A percentile compares a stretch with the other conserved stretches of the same genome.
Evolutionary conservation across 2,329 filamentous ascomycete genomes (phyloP).

Genomic region (Rutstroemia sp.): DNA sequence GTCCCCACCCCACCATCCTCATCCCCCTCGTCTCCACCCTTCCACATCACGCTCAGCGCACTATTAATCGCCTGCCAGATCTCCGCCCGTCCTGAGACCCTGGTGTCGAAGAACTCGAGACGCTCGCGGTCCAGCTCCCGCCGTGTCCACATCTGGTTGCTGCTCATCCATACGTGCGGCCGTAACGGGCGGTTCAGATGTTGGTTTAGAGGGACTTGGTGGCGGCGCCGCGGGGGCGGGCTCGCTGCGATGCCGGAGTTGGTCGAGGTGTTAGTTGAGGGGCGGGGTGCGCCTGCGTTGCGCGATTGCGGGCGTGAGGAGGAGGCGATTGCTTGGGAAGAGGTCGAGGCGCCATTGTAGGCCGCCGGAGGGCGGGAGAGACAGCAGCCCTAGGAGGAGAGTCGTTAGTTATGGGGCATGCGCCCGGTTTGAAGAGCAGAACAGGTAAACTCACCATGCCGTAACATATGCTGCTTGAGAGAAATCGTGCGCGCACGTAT

Average conservation of each 20-base stretch:
- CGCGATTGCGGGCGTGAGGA: conserved; percentile 17
- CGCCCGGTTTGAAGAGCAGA: too few species aligned
- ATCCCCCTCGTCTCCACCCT: conserved; percentile 30
- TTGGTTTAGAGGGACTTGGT: conserved; percentile 41
- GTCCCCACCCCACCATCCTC: conserved; percentile 44
- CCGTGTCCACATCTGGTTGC: conserved; percentile 62
- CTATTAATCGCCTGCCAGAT: conserved; percentile 71
- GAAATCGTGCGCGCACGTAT: conserved; percentile 5
- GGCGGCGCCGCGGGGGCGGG: conserved; percentile 10
- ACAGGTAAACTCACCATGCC: conserved; percentile 8
- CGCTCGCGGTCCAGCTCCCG: conserved; percentile 62
- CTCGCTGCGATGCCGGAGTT: conserved; percentile 7
- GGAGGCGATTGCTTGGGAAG: conserved; percentile 44
- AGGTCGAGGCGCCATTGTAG: conserved; percentile 42
- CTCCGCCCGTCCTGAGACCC: conserved; percentile 69
- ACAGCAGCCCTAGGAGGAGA: conserved; percentile 47
- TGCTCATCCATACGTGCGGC: conserved; percentile 58
- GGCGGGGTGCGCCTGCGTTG: conserved; percentile 12
- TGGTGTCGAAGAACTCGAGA: conserved; percentile 81
- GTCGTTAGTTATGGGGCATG: background rate
- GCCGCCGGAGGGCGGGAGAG: conserved; percentile 49
- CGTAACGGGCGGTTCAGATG: conserved; percentile 66
- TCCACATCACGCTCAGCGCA: conserved; percentile 61
- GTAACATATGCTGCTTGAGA: background rate
- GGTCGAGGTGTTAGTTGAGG: conserved; percentile 20